A percentile compares a stretch with the other conserved stretches of the same genome.
phyloP scores from a whole-genome alignment of 1,284 basidiomycete species.

The Ceratorhiza oryzae-sativae region DNA sequence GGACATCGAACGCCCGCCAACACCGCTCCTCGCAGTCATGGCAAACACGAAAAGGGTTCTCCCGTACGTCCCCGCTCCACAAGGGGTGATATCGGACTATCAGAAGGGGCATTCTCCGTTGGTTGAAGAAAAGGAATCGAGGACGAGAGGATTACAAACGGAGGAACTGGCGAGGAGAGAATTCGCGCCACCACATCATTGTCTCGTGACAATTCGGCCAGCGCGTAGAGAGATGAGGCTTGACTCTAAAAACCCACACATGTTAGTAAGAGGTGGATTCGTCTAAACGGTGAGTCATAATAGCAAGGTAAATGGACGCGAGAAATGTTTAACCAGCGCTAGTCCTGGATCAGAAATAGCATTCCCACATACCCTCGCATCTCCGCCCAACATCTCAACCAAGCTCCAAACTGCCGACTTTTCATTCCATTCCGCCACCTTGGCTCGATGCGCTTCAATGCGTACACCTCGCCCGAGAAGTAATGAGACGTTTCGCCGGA shows the following conservation, averaged over 20 bases:
- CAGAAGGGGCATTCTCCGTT: not conserved
- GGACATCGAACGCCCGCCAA: not conserved
- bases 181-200: slow-evolving; percentile 13
- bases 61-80: not conserved
- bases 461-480: slow-evolving; percentile 5
- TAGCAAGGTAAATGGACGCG: too few relatives aligned
- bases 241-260: too few relatives aligned
- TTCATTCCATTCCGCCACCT: slow-evolving; percentile 14
- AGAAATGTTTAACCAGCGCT: too few relatives aligned
- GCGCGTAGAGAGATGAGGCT: slow-evolving; percentile 20
- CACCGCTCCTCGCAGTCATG: not conserved
- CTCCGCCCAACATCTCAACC: slow-evolving; percentile 18
- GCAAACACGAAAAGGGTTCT: not conserved
- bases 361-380: slow-evolving; percentile 30
- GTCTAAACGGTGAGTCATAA: too few relatives aligned
- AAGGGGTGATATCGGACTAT: not conserved
- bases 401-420: slow-evolving; percentile 19
- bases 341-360: too few relatives aligned
- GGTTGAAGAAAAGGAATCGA: not conserved
- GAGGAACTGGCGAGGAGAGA: not conserved
- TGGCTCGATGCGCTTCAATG: slow-evolving; percentile 15
- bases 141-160: not conserved
- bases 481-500: slow-evolving; percentile 28
- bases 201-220: slow-evolving; percentile 25
- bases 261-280: slow-evolving; percentile 1